Base-by-base conservation (phyloP, 2,329 filamentous ascomycete genomes). In the Colletotrichum magnum region DNA sequence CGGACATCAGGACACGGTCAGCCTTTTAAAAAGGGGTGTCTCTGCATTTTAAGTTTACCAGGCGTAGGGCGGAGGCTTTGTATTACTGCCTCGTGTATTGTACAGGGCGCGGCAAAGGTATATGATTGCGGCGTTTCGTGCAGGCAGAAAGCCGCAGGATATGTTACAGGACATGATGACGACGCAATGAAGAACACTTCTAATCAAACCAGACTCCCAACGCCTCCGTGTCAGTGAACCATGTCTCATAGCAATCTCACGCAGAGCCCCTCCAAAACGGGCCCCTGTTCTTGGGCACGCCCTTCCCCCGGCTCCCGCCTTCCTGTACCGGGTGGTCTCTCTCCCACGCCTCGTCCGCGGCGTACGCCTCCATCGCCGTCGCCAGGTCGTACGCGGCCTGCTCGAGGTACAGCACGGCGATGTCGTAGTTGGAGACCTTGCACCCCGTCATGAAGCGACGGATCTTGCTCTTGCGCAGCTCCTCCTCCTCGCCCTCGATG, bases 371-470 rank as follows among this genome's bases (percentile, higher is more conserved):
- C 6, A 92, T 86, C 0, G 93, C 93, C 32, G 80, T 78, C 4
- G 89, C 87, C 16, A 95, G 81, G 73, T 94, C 86, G 77, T 92
- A 94, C 7, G 85, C 84, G 24, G 85, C 83, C 77, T 93, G 90
- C 75, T 94, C 88, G 51, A 96, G 85, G 78, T 96, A 96, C 21
- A 95, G 77, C 32, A 93, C 78, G 1, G 93, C 93, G 58, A 94
- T 84, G 76, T 94, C 91, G 81, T 90, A 95, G 83, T 95, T 92
- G 26, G 88, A 83, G 32, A 93, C 91, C 77, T 95, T 95, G 80
- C 91, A 93, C 1, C 86, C 85, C 2, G 94, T 89, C 93, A 95
- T 95, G 84, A 92, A 95, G 70, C 92, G 88, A 50, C 93, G 85
- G 41, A 95, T 86, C 76, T 90, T 91, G 18, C 83, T 85, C 80